Evolutionary conservation across 1,284 basidiomycete genomes (phyloP), one percentile per base, ranked within the genome.

Genomic region (Grifola frondosa): DNA sequence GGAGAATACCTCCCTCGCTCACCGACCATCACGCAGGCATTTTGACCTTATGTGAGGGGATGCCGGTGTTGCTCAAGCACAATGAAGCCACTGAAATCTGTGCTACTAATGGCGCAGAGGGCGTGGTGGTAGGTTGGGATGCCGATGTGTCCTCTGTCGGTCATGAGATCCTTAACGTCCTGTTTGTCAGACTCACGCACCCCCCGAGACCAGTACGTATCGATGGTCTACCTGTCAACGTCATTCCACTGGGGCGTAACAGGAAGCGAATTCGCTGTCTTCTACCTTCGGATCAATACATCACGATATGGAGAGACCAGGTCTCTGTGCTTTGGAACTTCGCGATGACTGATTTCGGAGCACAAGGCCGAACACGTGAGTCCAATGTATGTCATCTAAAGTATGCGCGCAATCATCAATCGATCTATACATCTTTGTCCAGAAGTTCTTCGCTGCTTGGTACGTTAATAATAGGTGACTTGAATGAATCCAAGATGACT

Each of bases 21-120:
- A 55, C 46, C 11, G 34, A 48, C 11, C 40, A 56, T 40, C 35
- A 60, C n/a, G 46, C 66, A 8, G 61, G 56, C 8, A 60, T 51
- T 19, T 39, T 69, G 2, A 48, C 48, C 1, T 30, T 71, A 0
- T 70, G 67, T 52, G 34, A 61, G 24, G 67, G 67, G 1, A 50
- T 70, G 43, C 69, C 67, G 23, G 49, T 73, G 0, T 62, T 71
- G 45, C 57, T 71, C 4, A 56, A 61, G 17, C 21, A 56, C 8
- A 70, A 70, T 44, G 40, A 57, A 21, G 68, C 66, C 1, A 68
- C 66, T 4, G 66, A 69, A 31, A 30, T 63, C 1, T 62, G 62
- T 37, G 66, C 68, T 12, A 71, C 66, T 13, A 70, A 68, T 42
- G 69, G 67, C 6, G 67, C 67, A 46, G 63, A 68, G 40, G 68